A percentile compares a stretch with the other conserved stretches of the same genome.
phyloP scores from a whole-genome alignment of 805 yeast species.

The Ogataea thermomethanolica region DNA sequence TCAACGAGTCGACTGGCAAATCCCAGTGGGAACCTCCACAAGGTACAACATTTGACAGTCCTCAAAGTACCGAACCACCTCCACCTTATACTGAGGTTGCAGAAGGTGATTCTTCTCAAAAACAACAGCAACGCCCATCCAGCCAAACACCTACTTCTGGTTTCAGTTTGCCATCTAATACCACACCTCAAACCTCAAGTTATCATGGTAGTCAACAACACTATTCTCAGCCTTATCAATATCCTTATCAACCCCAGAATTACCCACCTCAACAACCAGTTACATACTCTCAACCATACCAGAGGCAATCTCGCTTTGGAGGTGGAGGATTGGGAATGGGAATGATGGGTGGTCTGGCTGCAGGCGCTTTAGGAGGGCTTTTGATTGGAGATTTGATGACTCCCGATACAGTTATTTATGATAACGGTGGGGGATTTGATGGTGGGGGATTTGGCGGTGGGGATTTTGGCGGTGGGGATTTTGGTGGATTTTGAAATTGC shows the following conservation, averaged over 20 bases:
- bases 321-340: conserved; percentile 19
- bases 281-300: conserved; percentile 20
- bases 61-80: conserved; percentile 26
- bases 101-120: conserved; percentile 1
- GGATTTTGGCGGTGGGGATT: conserved; percentile 23
- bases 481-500: conserved; percentile 5
- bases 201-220: conserved; percentile 14
- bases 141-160: conserved; percentile 1
- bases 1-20: conserved; percentile 62
- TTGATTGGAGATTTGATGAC: conserved; percentile 30
- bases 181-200: conserved; percentile 1
- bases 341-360: conserved; percentile 32
- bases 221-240: conserved; percentile 18
- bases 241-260: conserved; percentile 17
- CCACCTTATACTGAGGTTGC: conserved; percentile 33
- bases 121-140: conserved; percentile 11
- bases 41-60: conserved; percentile 44
- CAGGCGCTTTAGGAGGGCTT: conserved; percentile 27
- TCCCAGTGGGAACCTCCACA: conserved; percentile 91
- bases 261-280: conserved; percentile 20
- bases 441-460: conserved; percentile 22
- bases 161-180: conserved; percentile 6
- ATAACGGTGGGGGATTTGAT: conserved; percentile 18
- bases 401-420: conserved; percentile 12
- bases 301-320: conserved; percentile 12